Conservation (phyloP, 225 moss, liverwort and hornwort species). For the Physcomitrellopsis africana region DNA sequence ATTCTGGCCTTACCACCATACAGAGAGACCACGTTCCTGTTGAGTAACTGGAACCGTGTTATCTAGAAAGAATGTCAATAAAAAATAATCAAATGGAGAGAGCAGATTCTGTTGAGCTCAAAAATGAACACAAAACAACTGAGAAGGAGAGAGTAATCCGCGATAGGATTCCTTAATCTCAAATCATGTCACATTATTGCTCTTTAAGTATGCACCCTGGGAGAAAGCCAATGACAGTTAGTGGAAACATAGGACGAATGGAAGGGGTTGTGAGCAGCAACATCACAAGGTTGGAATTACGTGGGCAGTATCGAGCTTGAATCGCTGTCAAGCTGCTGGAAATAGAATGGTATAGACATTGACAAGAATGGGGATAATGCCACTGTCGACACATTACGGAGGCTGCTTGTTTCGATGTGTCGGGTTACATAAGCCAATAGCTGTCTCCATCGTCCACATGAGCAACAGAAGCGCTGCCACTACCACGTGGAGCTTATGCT, state of each 20-base stretch:
- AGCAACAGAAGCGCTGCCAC: slow-evolving; percentile 81
- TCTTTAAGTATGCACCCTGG: neutral
- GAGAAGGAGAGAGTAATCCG: neutral
- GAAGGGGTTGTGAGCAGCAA: slow-evolving; percentile 73
- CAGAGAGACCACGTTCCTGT: slow-evolving; percentile 74
- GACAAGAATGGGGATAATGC: slow-evolving; percentile 82
- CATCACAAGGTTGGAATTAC: slow-evolving; percentile 73
- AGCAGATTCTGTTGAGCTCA: slow-evolving; percentile 75
- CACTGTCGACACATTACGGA: slow-evolving; percentile 83
- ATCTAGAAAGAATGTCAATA: slow-evolving; percentile 80
- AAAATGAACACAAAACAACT: slow-evolving; percentile 41
- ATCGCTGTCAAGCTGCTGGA: slow-evolving; percentile 67
- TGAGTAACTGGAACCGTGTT: slow-evolving; percentile 78
- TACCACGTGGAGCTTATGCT: slow-evolving; percentile 86
- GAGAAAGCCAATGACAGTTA: neutral
- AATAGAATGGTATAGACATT: slow-evolving; percentile 79
- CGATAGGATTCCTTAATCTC: no score
- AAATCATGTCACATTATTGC: neutral
- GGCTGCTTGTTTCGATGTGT: slow-evolving; percentile 87
- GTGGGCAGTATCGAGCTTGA: slow-evolving; percentile 32
- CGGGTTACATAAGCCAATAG: slow-evolving; percentile 89
- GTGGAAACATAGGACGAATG: slow-evolving; percentile 44
- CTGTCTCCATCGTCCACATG: slow-evolving; percentile 95
- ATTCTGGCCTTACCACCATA: slow-evolving; percentile 67
- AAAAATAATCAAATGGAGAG: slow-evolving; percentile 80